Evolutionary conservation across 106 monocot genomes (phyloP), one percentile per base, ranked within the genome.

Genomic region (Dendrobium catenatum): DNA sequence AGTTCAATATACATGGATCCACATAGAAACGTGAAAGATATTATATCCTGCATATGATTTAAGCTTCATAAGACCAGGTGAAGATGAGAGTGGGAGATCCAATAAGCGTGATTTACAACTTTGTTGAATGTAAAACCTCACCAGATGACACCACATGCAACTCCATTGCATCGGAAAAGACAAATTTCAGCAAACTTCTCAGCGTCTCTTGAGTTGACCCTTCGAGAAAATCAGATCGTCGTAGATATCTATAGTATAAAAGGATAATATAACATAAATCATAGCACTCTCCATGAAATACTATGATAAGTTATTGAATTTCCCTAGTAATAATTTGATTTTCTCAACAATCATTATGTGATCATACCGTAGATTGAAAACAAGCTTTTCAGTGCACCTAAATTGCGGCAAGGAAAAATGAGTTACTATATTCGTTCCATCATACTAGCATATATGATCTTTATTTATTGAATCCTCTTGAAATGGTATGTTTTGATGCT

Each of bases 301-400:
- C 37, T 15, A 73, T 73, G 68, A 33, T 64, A 64, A 64, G n/a
- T 64, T 64, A 22, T 9, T 10, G 73, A 41, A 13, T 43, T 19
- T 29, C 20, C 2, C 1, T 42, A 74, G 42, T 29, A 40, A 74
- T 20, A 18, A 74, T 42, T 13, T 43, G 24, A 42, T 74, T 16
- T 43, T 43, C 40, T 43, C 5, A n/a, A 5, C 18, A 46, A 26
- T 46, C 26, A 76, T 47, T 76, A 76, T 17, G 4, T 27, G 56
- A 79, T 42, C 88, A 82, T 89, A 90, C 92, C 92, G 83, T 92
- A 92, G 33, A 89, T 88, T 61, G 89, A 92, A 92, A 92, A 92
- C 76, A 92, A 84, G 83, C 92, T 92, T 77, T 92, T 92, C 92
- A 92, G 89, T 9, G 89, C 92, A 81, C 92, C 92, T 92, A 86